Evolutionary conservation across 192 early-diverging fungal species (phyloP).

Genomic region (Backusella macrospora): DNA sequence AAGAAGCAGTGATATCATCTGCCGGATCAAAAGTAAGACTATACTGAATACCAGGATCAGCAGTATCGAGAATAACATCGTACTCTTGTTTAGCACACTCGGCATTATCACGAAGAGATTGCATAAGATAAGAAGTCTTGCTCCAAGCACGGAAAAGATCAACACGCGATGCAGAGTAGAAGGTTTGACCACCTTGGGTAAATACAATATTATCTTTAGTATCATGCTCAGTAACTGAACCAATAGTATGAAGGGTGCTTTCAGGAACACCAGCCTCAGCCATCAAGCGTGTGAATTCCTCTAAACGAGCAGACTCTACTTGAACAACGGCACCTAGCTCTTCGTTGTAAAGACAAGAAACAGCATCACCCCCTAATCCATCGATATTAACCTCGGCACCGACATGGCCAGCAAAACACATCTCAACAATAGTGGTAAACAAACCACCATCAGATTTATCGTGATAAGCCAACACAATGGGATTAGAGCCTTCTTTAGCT

Average conservation of each 20-base stretch:
- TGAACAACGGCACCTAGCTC: constrained; percentile 98
- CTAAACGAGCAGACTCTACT: constrained; percentile 63
- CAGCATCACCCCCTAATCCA: constrained; percentile 47
- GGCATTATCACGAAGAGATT: constrained; percentile 88
- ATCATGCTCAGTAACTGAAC: constrained; percentile 57
- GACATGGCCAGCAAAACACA: constrained; percentile 95
- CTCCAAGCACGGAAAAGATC: constrained; percentile 85
- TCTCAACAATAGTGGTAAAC: constrained; percentile 89
- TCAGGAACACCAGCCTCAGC: constrained; percentile 56
- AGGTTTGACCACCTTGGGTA: constrained; percentile 37
- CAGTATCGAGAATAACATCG: constrained; percentile 64
- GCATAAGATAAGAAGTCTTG: constrained; percentile 92
- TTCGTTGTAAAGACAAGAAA: constrained; percentile 88
- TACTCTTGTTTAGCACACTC: constrained; percentile 85
- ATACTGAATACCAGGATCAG: constrained; percentile 81
- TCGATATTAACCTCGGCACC: constrained; percentile 77
- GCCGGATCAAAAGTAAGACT: constrained; percentile 81
- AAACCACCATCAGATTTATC: constrained; percentile 99
- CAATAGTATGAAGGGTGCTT: constrained; percentile 57
- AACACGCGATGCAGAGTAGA: constrained; percentile 63
- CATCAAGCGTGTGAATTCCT: constrained; percentile 54
- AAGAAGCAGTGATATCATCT: constrained; percentile 42
- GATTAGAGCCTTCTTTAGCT: constrained; percentile 39
- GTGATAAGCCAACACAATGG: constrained; percentile 90
- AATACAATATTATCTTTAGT: constrained; percentile 59